Percentiles rank a stretch among this genome's conserved stretches.
phyloP scores from a whole-genome alignment of 352 stramenopile genomes.

The Globisporangium nunn region DNA sequence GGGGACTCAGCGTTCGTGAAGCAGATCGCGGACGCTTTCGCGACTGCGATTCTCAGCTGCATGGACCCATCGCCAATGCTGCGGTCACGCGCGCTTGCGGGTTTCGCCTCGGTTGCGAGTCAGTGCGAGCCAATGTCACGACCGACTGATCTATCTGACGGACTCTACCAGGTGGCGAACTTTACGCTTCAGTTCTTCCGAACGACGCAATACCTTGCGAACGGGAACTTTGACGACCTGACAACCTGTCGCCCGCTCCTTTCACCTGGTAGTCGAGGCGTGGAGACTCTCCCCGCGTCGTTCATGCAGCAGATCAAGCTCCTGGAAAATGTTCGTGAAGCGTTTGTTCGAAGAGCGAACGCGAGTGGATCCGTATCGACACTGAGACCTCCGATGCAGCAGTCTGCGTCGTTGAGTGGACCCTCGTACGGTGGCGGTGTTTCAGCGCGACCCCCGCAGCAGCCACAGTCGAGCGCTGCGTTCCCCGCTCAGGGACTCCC shows the following conservation, averaged over 20 bases:
- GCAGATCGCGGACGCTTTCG: conserved; percentile 63
- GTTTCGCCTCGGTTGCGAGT: conserved; percentile 50
- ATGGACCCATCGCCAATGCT: conserved; percentile 60
- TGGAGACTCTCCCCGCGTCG: conserved; percentile 53
- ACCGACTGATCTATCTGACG: conserved; percentile 48
- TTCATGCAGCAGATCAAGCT: conserved; percentile 71
- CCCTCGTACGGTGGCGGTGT: conserved; percentile 3
- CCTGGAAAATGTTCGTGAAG: conserved; percentile 49
- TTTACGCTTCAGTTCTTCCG: conserved; percentile 75
- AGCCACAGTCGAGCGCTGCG: background rate
- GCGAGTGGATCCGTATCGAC: conserved; percentile 6
- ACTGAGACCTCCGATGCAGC: conserved; percentile 4
- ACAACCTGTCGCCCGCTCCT: conserved; percentile 52
- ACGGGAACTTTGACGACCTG: conserved; percentile 52
- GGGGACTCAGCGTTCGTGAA: conserved; percentile 63
- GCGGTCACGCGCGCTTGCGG: conserved; percentile 39
- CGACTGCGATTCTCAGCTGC: conserved; percentile 64
- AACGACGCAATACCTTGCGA: conserved; percentile 48
- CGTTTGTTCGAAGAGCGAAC: conserved; percentile 22
- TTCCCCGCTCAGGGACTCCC: background rate
- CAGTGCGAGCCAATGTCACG: conserved; percentile 35
- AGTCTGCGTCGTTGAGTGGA: background rate
- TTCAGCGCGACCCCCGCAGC: background rate
- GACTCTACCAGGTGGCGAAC: conserved; percentile 65
- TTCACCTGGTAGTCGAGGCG: conserved; percentile 23